phyloP scores from a whole-genome alignment of 768 basidiomycete species.

The Tricholoma matsutake region DNA sequence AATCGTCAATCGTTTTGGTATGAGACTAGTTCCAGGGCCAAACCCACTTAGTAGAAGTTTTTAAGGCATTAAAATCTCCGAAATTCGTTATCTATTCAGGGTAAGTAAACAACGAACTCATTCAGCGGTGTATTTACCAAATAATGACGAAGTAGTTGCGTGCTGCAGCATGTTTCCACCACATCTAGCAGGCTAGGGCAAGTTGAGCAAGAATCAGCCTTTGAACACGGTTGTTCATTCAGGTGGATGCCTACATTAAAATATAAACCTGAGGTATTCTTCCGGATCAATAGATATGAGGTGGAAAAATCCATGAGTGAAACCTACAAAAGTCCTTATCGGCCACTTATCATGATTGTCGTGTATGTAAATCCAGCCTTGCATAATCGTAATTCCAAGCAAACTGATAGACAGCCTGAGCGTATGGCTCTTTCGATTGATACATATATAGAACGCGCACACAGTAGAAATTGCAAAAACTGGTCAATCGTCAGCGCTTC shows the following conservation, averaged over 20 bases:
- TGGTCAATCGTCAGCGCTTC: neutral
- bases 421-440: neutral
- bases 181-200: neutral
- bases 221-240: neutral
- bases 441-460: neutral
- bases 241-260: neutral
- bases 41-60: neutral
- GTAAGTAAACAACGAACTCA: neutral
- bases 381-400: neutral
- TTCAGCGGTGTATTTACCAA: neutral
- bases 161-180: neutral
- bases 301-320: neutral
- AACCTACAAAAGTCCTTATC: neutral
- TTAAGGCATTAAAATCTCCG: neutral
- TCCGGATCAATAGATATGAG: neutral
- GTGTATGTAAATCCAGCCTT: neutral
- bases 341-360: neutral
- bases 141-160: neutral
- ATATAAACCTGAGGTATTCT: neutral
- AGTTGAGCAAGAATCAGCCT: neutral
- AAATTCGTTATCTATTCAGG: neutral
- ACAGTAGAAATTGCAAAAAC: neutral
- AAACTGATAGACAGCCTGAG: neutral
- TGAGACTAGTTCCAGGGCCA: neutral
- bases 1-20: neutral